phyloP scores from a whole-genome alignment of 2,329 filamentous ascomycete genomes.

The Aspergillus texensis region DNA sequence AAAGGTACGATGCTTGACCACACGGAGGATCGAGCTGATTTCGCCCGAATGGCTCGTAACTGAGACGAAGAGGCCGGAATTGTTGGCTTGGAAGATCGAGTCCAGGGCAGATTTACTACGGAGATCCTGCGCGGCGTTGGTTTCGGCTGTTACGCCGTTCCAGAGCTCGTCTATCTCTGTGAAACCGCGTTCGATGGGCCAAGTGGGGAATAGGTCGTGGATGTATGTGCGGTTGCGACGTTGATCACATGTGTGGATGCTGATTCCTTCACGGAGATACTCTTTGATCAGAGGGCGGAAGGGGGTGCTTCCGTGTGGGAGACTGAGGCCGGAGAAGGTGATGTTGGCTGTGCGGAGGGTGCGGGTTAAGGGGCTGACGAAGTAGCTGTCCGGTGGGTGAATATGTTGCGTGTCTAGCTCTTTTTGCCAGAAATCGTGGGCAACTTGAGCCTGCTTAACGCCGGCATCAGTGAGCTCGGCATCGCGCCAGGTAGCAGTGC shows the following conservation, averaged over 20 bases:
- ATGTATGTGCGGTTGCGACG: conserved; percentile 54
- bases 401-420: conserved; percentile 51
- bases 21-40: conserved; percentile 54
- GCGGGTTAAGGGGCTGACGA: conserved; percentile 58
- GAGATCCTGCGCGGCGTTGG: conserved; percentile 49
- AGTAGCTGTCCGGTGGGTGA: conserved; percentile 57
- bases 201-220: conserved; percentile 50
- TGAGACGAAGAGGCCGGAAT: conserved; percentile 49
- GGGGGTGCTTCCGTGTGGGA: conserved; percentile 43
- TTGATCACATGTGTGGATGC: conserved; percentile 63
- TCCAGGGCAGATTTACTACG: conserved; percentile 51
- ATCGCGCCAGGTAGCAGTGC: conserved; percentile 58
- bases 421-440: conserved; percentile 52
- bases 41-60: conserved; percentile 62
- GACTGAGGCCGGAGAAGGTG: conserved; percentile 52
- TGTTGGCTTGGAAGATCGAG: conserved; percentile 52
- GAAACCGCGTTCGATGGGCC: conserved; percentile 56
- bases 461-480: conserved; percentile 58
- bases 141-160: conserved; percentile 53
- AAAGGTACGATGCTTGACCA: conserved; percentile 50
- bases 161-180: conserved; percentile 58
- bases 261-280: conserved; percentile 59
- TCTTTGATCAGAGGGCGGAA: conserved; percentile 61
- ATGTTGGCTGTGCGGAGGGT: conserved; percentile 59
- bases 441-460: conserved; percentile 50